Percentiles rank a stretch among this genome's conserved stretches.
phyloP scores from a whole-genome alignment of 495 filamentous ascomycete species.

The Penicillium crystallinum region DNA sequence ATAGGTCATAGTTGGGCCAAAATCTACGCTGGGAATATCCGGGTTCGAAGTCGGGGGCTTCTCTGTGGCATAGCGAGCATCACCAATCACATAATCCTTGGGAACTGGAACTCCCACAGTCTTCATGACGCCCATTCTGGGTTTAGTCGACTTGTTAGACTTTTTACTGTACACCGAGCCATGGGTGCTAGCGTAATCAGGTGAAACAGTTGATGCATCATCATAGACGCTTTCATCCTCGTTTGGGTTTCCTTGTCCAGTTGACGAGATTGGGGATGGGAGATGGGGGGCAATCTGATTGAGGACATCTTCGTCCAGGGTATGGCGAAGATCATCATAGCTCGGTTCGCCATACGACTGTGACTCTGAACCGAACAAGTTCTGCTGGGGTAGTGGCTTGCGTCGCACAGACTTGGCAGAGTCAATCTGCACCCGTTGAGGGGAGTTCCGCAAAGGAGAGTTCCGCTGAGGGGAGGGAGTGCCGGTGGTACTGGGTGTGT shows the following conservation, averaged over 20 bases:
- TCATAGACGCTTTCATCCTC: conserved; percentile 49
- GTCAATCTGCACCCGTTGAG: conserved; percentile 26
- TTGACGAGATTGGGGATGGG: conserved; percentile 27
- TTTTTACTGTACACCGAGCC: conserved; percentile 57
- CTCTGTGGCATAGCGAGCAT: conserved; percentile 49
- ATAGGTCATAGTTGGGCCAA: conserved; percentile 70
- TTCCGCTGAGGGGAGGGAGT: conserved; percentile 24
- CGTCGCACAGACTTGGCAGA: conserved; percentile 46
- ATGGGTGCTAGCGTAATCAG: conserved; percentile 68
- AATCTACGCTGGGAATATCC: conserved; percentile 74
- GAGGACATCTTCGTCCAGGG: conserved; percentile 62
- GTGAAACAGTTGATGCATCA: conserved; percentile 43
- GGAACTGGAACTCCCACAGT: conserved; percentile 62
- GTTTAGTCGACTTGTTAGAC: conserved; percentile 58
- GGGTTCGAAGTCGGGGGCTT: conserved; percentile 29
- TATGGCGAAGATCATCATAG: conserved; percentile 58
- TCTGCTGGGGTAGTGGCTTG: conserved; percentile 58
- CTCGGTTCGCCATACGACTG: conserved; percentile 41
- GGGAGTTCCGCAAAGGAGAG: background rate
- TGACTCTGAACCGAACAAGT: conserved; percentile 4
- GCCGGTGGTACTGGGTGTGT: conserved; percentile 13
- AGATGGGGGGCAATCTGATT: conserved; percentile 41
- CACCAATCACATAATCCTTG: conserved; percentile 55
- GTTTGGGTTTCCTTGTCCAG: conserved; percentile 10
- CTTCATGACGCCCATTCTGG: conserved; percentile 77